Evolutionary conservation across 2,329 filamentous ascomycete genomes (phyloP), one percentile per base, ranked within the genome.

Genomic region (Aspergillus sp.): DNA sequence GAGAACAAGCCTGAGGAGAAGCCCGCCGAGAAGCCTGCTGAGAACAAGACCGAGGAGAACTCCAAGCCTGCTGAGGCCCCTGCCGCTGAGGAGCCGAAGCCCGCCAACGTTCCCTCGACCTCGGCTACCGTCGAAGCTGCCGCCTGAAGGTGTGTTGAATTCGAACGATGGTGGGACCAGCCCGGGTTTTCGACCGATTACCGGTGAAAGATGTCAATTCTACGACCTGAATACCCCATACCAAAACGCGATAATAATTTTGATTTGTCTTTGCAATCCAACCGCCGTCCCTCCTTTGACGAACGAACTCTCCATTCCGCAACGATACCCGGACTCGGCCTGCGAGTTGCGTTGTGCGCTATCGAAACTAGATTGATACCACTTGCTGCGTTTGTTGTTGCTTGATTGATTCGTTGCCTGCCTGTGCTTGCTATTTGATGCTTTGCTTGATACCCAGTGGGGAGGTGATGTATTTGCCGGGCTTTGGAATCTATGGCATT

Each of bases 151-250:
- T 42, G 41, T 40, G 42, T 59, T 38, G 57, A 61, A 49, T 61
- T 52, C 47, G 58, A 63, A 47, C 56, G 59, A 42, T 63, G 57
- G 58, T 63, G 58, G 60, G 58, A 59, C 39, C n/a, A n/a, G n/a
- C n/a, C n/a, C n/a, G n/a, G n/a, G n/a, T n/a, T n/a, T n/a, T n/a
- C n/a, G n/a, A n/a, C n/a, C n/a, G n/a, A n/a, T 42, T 35, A 28
- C 33, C 41, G 43, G 45, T 37, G 45, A 48, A 43, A 43, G 36
- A 19, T 29, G 31, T 37, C 30, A 26, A n/a, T 31, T 39, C 32
- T 30, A 29, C 24, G 28, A 36, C 29, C n/a, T 26, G 29, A 40
- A 39, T 34, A 36, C 32, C 10, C 30, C 17, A 32, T 26, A 16
- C 19, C 24, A 14, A 26, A 33, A 32, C 26, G 20, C 24, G 30